phyloP scores from a whole-genome alignment of 768 basidiomycete species.

The Mrakia blollopis region DNA sequence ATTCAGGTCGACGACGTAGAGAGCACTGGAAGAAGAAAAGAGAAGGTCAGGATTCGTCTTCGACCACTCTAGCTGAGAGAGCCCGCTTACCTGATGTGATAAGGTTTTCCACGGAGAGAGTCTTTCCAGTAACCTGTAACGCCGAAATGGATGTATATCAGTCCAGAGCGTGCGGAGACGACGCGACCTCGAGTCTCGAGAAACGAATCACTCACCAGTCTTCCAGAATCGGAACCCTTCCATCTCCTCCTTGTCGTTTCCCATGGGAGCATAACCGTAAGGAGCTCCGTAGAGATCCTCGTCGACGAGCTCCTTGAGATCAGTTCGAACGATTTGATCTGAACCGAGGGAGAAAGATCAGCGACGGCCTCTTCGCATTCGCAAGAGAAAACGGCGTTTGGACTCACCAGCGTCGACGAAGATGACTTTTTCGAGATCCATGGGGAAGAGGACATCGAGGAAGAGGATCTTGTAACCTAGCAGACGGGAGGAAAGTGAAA shows the following conservation, averaged over 20 bases:
- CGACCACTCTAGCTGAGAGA: not conserved
- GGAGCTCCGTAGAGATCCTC: slow-evolving; percentile 87
- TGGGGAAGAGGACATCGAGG: slow-evolving; percentile 96
- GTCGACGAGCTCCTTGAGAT: slow-evolving; percentile 89
- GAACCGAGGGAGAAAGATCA: not conserved
- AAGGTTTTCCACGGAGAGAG: slow-evolving; percentile 72
- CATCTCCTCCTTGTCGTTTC: slow-evolving; percentile 87
- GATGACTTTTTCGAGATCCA: slow-evolving; percentile 97
- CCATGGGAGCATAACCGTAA: slow-evolving; percentile 97
- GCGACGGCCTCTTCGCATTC: not conserved
- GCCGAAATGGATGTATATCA: too few species aligned
- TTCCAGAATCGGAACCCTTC: slow-evolving; percentile 99
- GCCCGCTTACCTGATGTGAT: slow-evolving; percentile 79
- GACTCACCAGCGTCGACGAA: slow-evolving; percentile 76
- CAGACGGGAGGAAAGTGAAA: not conserved
- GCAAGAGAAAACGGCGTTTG: not conserved
- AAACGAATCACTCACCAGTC: slow-evolving; percentile 53
- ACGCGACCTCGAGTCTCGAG: not conserved
- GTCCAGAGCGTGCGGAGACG: not conserved
- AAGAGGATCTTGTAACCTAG: slow-evolving; percentile 92
- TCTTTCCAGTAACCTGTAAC: slow-evolving; percentile 58
- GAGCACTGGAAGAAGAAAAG: slow-evolving; percentile 55
- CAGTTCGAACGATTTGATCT: slow-evolving; percentile 78
- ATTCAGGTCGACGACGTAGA: slow-evolving; percentile 93
- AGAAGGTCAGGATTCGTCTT: not conserved